phyloP scores from a whole-genome alignment of 169 alveolate genomes.

The Plasmodium gallinaceum region DNA sequence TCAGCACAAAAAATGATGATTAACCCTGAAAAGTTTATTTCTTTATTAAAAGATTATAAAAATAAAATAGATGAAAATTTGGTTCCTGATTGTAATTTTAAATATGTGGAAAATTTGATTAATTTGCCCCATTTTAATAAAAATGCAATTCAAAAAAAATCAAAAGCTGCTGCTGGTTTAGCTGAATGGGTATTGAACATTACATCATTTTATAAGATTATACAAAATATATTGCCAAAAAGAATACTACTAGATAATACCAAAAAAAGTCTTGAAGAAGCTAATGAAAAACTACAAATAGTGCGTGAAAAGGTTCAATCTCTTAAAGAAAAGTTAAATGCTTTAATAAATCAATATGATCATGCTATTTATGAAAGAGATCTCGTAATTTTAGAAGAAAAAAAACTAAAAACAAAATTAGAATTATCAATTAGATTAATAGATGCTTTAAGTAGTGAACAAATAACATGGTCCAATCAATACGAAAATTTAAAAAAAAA shows the following conservation, averaged over 20 bases:
- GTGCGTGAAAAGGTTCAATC: slow-evolving; percentile 92
- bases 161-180: slow-evolving; percentile 94
- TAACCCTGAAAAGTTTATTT: slow-evolving; percentile 94
- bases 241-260: slow-evolving; percentile 93
- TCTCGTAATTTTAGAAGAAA: slow-evolving; percentile 94
- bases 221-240: slow-evolving; percentile 95
- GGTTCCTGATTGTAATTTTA: slow-evolving; percentile 94
- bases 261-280: slow-evolving; percentile 91
- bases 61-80: slow-evolving; percentile 89
- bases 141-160: slow-evolving; percentile 92
- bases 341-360: slow-evolving; percentile 88
- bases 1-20: slow-evolving; percentile 95
- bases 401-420: slow-evolving; percentile 94
- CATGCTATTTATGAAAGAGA: slow-evolving; percentile 95
- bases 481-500: slow-evolving; percentile 90
- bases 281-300: slow-evolving; percentile 92
- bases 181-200: slow-evolving; percentile 90
- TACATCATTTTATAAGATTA: slow-evolving; percentile 94
- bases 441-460: slow-evolving; percentile 94
- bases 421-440: slow-evolving; percentile 94
- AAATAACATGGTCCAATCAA: slow-evolving; percentile 94
- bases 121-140: slow-evolving; percentile 90
- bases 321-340: slow-evolving; percentile 87
- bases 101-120: slow-evolving; percentile 83
- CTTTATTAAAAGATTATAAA: slow-evolving; percentile 91